Evolutionary conservation across 768 basidiomycete species (phyloP), one percentile per base, ranked within the genome.

Genomic region (Gyrodon lividus): DNA sequence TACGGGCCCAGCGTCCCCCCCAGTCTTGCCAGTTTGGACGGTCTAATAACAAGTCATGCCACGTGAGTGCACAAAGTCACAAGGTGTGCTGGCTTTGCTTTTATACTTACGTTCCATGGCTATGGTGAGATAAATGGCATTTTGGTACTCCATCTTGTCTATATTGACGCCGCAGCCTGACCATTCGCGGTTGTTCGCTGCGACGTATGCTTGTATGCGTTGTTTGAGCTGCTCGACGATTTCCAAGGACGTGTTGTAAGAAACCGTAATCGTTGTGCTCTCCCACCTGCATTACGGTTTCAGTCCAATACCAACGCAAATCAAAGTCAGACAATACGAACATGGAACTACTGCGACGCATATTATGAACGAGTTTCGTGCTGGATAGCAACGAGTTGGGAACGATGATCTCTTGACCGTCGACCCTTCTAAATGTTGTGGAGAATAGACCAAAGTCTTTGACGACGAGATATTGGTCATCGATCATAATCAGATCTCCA

Each of bases 11-110:
- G 51, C 88, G 75, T 17, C 81, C 89, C 43, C 86, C 88, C 89
- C 89, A 92, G 62, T 91, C 87, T 63, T 91, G 89, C 89, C 89
- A 92, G 62, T 89, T 89, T 33, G 83, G 77, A 46, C 86, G 82
- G 68, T 90, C 86, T 87, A 50, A 41, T 43, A 33, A 14, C 17
- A 37, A 40, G 38, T 28, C 26, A 34, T 30, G 22, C 50, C 13
- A 37, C 22, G 51, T 57, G 19, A 51, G 54, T 20, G 23, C 23
- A 6, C 31, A 26, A 26, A 5, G 5, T 10, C 24, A 46, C 26
- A n/a, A 19, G 28, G 24, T 14, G 31, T 43, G 33, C 41, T 10
- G 42, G 35, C 1, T 6, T n/a, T n/a, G n/a, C n/a, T n/a, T n/a
- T 17, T 31, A 42, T 19, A 76, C 84, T 67, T 67, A 81, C 87